Evolutionary conservation across 1,284 basidiomycete species (phyloP), one percentile per base, ranked within the genome.

Genomic region (Ustilago xerochloae): DNA sequence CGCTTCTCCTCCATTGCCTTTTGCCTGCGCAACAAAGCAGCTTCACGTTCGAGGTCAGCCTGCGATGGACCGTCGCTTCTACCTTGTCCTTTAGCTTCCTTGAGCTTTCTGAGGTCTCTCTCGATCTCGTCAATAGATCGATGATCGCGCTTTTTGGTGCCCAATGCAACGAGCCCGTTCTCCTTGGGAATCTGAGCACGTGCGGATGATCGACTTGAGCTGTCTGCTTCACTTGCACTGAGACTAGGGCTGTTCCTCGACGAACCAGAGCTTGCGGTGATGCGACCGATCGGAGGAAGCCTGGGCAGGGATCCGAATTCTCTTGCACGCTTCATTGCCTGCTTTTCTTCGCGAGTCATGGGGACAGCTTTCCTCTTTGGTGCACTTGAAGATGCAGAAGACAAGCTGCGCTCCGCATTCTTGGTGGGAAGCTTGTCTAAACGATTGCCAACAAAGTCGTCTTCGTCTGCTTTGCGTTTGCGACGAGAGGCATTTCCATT

Each of bases 101-200:
- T 71, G 29, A 73, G 50, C 30, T 46, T 66, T 30, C 63, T 52
- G 15, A 75, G 63, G 38, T 80, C 78, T 3, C 76, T 52, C 47
- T 80, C 78, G 29, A 80, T 69, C 57, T 78, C 75, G 57, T 78
- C 78, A 36, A 80, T 77, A 13, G 64, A 64, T 15, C 76, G 57
- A n/a, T 71, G 63, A 18, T 74, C 76, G 13, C 69, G 63, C 61
- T 72, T 75, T 36, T 63, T 68, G 20, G 61, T 69, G 7, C 78
- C 78, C 8, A 80, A 52, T 9, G 67, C 68, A 1, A 76, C 60
- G 16, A 78, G 52, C 4, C 56, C 63, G n/a, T 67, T 63, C 30
- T 56, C 53, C 29, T 56, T 52, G 32, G 57, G 51, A 16, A 57
- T 33, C 2, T 62, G 53, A 2, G 52, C n/a, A 10, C 63, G 65